Evolutionary conservation across 805 yeast species (phyloP).

Genomic region (Wickerhamomyces bovis): DNA sequence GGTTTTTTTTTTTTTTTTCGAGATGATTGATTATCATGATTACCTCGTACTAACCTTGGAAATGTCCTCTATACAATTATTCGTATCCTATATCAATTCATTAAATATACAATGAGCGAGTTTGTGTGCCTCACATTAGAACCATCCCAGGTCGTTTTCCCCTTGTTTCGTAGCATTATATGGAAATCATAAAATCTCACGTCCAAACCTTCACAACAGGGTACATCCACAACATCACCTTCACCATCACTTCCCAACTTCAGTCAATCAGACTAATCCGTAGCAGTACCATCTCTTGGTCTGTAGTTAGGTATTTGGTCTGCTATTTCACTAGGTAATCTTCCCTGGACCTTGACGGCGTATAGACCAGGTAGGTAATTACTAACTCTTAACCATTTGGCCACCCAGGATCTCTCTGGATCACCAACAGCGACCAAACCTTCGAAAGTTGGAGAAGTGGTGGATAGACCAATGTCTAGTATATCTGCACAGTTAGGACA

Average conservation of each 20-base stretch:
- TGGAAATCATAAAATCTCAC: neutral
- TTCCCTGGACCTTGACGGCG: conserved; percentile 90
- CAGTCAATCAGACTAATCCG: conserved; percentile 34
- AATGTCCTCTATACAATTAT: no score
- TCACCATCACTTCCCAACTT: neutral
- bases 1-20: neutral
- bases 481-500: conserved; percentile 96
- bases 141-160: neutral
- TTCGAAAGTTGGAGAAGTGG: conserved; percentile 93
- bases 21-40: neutral
- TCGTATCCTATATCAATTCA: neutral
- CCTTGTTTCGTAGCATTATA: no score
- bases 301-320: conserved; percentile 74
- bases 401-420: conserved; percentile 88
- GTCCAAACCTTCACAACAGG: neutral
- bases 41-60: no score
- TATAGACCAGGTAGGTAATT: conserved; percentile 84
- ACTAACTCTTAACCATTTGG: conserved; percentile 90
- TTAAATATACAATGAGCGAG: neutral
- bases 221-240: neutral
- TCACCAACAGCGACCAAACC: conserved; percentile 89
- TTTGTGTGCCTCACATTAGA: neutral
- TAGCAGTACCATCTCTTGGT: conserved; percentile 90
- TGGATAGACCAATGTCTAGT: conserved; percentile 77
- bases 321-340: conserved; percentile 80